Evolutionary conservation across 345 rosid genomes (phyloP), one percentile per base, ranked within the genome.

Genomic region (Capsella bursapastoris): DNA sequence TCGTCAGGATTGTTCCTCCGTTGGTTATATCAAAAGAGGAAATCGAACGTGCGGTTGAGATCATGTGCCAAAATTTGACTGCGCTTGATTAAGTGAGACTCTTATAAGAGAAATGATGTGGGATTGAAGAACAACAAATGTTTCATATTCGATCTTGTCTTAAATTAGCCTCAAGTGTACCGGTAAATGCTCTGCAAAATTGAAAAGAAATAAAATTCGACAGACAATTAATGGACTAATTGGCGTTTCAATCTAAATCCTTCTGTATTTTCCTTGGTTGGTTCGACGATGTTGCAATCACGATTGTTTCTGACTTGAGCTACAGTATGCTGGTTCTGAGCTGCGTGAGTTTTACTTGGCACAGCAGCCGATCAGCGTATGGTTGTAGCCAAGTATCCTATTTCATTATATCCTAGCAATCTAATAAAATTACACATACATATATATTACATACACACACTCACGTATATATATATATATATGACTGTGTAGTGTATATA

Each of bases 1-100:
- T 88, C 5, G 91, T 95, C 53, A 90, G 98, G 80, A 72, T 92
- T 58, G 97, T 95, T 48, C 96, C 97, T 57, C 97, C 99, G 4
- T 70, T 95, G 88, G 82, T 92, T 71, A 85, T 95, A 68, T 79
- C 92, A 5, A 89, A 85, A 77, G 82, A 86, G 73, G 97, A 93
- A 62, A 70, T 93, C 56, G 85, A 81, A 44, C 69, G 41, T 64
- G 97, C 92, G 8, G 96, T 83, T 55, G 89, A 86, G 62, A 89
- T 87, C 74, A 43, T 91, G 35, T 57, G 7, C 53, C 67, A 72
- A 9, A 68, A 72, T 50, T 12, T 87, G 44, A 81, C 73, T 22
- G 76, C 52, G 0, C 84, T 84, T 60, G 81, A 70, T 51, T 70
- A 22, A 22, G 25, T 22, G 53, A 49, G 8, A 10, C 10, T 49